Conservation (phyloP, 225 moss, liverwort and hornwort species). For the Physcomitrium patens region DNA sequence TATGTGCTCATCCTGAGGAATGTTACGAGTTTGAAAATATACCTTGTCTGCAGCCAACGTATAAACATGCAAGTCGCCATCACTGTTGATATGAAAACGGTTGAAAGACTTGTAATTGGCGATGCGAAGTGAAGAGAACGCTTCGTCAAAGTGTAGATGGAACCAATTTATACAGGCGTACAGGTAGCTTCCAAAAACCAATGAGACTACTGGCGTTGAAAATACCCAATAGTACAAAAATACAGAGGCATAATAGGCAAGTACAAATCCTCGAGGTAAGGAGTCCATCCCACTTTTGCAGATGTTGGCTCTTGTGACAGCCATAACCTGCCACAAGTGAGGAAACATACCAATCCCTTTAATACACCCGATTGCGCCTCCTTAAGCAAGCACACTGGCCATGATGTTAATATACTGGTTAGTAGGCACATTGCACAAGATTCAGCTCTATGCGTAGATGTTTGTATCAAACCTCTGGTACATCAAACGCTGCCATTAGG, state of each 20-base stretch:
- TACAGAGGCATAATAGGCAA: constrained; percentile 89
- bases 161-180: constrained; percentile 95
- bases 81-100: constrained; percentile 75
- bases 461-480: constrained; percentile 77
- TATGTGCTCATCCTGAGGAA: constrained; percentile 1
- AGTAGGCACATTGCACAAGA: constrained; percentile 20
- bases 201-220: constrained; percentile 93
- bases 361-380: not conserved
- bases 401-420: not conserved
- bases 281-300: constrained; percentile 84
- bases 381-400: not conserved
- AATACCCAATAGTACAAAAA: constrained; percentile 99
- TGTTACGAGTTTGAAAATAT: constrained; percentile 14
- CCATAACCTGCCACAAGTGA: constrained; percentile 79
- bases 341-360: constrained; percentile 9
- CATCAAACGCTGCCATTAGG: constrained; percentile 99
- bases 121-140: constrained; percentile 95
- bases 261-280: constrained; percentile 82
- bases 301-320: constrained; percentile 88
- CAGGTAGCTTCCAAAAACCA: constrained; percentile 94
- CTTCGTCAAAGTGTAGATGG: constrained; percentile 98
- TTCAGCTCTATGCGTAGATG: not conserved
- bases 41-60: constrained; percentile 97
- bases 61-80: constrained; percentile 77
- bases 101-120: constrained; percentile 97